phyloP scores from a whole-genome alignment of 2,329 filamentous ascomycete genomes.

The Talaromyces sp. region DNA sequence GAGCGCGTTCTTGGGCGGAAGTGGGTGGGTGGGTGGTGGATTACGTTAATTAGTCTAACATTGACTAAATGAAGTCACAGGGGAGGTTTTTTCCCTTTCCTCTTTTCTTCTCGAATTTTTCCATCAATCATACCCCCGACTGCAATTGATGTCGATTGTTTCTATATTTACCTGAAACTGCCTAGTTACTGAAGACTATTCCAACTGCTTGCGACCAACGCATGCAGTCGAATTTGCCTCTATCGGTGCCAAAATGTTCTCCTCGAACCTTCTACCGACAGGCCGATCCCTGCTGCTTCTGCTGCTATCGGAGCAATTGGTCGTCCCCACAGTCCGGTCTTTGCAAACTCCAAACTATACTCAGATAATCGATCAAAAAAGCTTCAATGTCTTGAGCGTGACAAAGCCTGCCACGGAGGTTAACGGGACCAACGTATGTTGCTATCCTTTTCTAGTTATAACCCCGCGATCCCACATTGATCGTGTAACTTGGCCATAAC shows the following conservation, averaged over 20 bases:
- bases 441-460: not conserved
- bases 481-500: not conserved
- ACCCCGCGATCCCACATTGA: not conserved
- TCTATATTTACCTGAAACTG: too few relatives aligned
- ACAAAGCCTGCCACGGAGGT: not conserved
- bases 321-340: not conserved
- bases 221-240: not conserved
- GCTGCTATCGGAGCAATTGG: not conserved
- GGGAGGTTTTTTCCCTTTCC: not conserved
- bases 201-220: not conserved
- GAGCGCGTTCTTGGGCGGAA: too few relatives aligned
- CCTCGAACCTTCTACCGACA: not conserved
- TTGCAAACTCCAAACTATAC: not conserved
- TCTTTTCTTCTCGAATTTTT: not conserved
- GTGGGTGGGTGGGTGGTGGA: too few relatives aligned
- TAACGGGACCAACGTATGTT: not conserved
- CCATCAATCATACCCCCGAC: not conserved
- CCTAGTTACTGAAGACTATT: too few relatives aligned
- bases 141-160: not conserved
- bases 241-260: not conserved
- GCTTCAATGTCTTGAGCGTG: not conserved
- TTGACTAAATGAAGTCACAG: not conserved
- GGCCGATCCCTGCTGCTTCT: not conserved
- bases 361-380: not conserved
- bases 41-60: not conserved